These are phyloP conservation scores for Aristolochia contorta DNA, from an alignment of 164 flowering plant genomes.

Conservation along the genomic window DNA sequence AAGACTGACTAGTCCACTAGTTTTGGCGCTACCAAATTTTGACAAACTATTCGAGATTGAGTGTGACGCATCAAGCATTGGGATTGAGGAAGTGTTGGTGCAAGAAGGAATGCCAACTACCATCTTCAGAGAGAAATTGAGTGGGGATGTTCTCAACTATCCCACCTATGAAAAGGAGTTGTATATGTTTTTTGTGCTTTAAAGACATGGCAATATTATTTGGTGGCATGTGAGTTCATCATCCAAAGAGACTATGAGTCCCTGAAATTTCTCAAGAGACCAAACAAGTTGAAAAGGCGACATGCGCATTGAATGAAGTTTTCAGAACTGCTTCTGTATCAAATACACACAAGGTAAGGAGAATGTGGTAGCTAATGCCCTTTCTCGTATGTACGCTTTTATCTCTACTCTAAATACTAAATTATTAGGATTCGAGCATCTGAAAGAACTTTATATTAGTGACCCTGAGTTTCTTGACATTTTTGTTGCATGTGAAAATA, in stretches of 20 bases:
- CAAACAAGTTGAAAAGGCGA: background rate
- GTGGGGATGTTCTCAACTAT: conserved; percentile 1
- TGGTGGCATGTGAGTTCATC: conserved; percentile 5
- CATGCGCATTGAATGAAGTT: conserved; percentile 6
- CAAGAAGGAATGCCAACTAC: too few relatives aligned
- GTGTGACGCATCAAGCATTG: background rate
- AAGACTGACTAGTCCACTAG: background rate
- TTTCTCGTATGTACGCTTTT: conserved; percentile 9
- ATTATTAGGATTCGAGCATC: conserved; percentile 6
- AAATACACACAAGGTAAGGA: too few relatives aligned
- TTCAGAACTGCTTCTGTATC: too few relatives aligned
- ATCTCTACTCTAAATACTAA: conserved; percentile 1
- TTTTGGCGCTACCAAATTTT: background rate
- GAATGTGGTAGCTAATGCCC: conserved; percentile 6
- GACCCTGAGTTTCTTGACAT: conserved; percentile 10
- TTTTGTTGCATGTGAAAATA: conserved; percentile 6
- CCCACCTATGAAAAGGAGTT: conserved; percentile 5
- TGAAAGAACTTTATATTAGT: conserved; percentile 6
- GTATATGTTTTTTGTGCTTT: background rate
- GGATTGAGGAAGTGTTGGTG: too few relatives aligned
- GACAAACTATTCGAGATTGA: background rate
- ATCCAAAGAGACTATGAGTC: background rate
- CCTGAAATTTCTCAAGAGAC: background rate
- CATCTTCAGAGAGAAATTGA: too few relatives aligned
- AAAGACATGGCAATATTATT: conserved; percentile 2